These are phyloP conservation scores for Pseudogymnoascus verrucosus DNA, from an alignment of 2,329 filamentous ascomycete genomes.

Conservation along the genomic window DNA sequence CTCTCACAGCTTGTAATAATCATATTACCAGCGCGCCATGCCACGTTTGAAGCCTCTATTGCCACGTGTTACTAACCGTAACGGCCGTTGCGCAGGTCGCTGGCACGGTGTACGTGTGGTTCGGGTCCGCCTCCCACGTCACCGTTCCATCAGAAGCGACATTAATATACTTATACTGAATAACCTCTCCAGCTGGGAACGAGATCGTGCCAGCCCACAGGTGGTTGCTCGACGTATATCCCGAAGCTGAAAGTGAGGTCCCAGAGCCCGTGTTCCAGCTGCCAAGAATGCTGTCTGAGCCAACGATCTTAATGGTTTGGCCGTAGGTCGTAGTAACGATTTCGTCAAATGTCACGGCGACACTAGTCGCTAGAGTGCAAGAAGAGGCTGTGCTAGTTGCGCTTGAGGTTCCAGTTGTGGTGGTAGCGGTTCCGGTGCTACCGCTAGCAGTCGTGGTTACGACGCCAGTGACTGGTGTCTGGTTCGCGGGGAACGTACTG, in stretches of 20 bases:
- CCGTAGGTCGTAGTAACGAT: constrained; percentile 47
- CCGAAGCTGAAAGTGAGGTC: constrained; percentile 13
- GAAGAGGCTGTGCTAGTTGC: no score
- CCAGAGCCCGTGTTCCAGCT: constrained; percentile 43
- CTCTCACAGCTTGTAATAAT: no score
- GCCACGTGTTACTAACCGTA: no score
- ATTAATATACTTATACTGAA: constrained; percentile 61
- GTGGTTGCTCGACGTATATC: constrained; percentile 33
- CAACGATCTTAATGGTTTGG: constrained; percentile 55
- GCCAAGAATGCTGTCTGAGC: constrained; percentile 49
- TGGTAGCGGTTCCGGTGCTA: no score
- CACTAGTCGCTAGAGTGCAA: no score
- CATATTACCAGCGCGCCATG: no score
- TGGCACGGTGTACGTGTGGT: neutral
- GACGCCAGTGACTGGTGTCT: no score
- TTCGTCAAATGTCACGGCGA: constrained; percentile 35
- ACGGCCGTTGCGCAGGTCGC: neutral
- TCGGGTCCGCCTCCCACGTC: constrained; percentile 48
- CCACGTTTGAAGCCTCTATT: no score
- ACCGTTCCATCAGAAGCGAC: constrained; percentile 43
- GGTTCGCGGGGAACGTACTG: no score
- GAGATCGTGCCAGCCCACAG: constrained; percentile 50
- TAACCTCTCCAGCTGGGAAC: constrained; percentile 43
- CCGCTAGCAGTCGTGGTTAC: no score
- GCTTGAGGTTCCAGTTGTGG: no score